A percentile compares a stretch with the other conserved stretches of the same genome.
Conservation (phyloP, 2,329 filamentous ascomycete genomes). For the Beauveria medogensis region DNA sequence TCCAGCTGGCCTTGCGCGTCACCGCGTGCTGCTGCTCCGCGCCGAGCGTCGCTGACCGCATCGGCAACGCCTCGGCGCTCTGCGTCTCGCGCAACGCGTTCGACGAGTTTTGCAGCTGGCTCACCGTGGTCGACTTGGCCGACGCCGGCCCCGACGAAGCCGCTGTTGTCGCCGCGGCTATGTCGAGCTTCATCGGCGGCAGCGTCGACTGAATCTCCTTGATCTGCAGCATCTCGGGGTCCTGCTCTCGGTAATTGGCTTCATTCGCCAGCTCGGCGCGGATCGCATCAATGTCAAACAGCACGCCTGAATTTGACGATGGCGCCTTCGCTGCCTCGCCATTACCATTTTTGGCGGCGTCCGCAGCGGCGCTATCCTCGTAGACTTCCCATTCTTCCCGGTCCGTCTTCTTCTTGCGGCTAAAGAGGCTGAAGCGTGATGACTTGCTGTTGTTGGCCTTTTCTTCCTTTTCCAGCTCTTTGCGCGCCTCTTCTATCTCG, state of each 20-base stretch:
- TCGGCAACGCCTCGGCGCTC: slow-evolving; percentile 34
- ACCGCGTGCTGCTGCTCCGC: slow-evolving; percentile 14
- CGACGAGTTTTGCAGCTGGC: not conserved
- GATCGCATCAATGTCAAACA: slow-evolving; percentile 96
- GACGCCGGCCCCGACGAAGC: slow-evolving; percentile 12
- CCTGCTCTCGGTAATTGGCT: slow-evolving; percentile 40
- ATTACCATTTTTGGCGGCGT: slow-evolving; percentile 20
- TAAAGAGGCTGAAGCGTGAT: slow-evolving; percentile 66
- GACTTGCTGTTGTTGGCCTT: slow-evolving; percentile 46
- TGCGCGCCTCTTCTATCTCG: slow-evolving; percentile 91
- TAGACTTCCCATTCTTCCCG: slow-evolving; percentile 95
- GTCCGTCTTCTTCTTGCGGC: slow-evolving; percentile 68
- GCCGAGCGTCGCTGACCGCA: slow-evolving; percentile 14
- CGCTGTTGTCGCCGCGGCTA: slow-evolving; percentile 27
- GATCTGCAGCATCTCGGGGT: slow-evolving; percentile 43
- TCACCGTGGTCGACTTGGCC: slow-evolving; percentile 17
- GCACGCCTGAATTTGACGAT: slow-evolving; percentile 51
- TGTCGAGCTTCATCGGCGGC: slow-evolving; percentile 77
- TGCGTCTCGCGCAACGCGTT: slow-evolving; percentile 34
- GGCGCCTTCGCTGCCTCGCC: slow-evolving; percentile 17
- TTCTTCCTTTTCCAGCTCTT: slow-evolving; percentile 72
- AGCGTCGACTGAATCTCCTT: slow-evolving; percentile 81
- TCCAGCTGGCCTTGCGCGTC: slow-evolving; percentile 10
- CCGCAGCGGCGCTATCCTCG: slow-evolving; percentile 53
- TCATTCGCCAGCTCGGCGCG: slow-evolving; percentile 73